phyloP scores from a whole-genome alignment of 306 rosid genomes.

The Argentina anserina region DNA sequence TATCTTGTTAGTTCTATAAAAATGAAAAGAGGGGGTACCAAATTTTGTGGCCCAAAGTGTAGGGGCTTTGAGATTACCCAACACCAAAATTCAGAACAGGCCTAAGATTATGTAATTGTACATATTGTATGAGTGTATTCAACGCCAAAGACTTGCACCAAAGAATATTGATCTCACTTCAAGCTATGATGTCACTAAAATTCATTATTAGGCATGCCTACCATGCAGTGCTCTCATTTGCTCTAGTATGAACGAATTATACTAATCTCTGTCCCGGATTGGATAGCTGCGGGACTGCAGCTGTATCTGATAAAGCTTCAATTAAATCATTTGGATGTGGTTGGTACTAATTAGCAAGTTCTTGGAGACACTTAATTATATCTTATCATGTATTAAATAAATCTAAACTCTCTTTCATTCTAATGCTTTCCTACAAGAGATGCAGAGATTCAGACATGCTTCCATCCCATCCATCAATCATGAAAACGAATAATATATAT shows the following conservation, averaged over 20 bases:
- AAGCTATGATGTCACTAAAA: constrained; percentile 2
- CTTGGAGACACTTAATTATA: neutral
- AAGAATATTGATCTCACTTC: too few species aligned
- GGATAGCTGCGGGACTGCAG: neutral
- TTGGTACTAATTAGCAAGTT: constrained; percentile 1
- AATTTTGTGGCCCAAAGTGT: too few species aligned
- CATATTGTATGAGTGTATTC: too few species aligned
- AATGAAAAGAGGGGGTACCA: too few species aligned
- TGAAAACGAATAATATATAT: neutral
- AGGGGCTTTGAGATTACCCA: too few species aligned
- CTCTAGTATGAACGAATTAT: neutral
- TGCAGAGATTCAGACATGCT: neutral
- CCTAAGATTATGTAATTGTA: too few species aligned
- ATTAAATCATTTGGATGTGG: constrained; percentile 10
- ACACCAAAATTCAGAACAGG: too few species aligned
- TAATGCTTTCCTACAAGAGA: neutral
- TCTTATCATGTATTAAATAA: neutral
- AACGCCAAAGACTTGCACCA: too few species aligned
- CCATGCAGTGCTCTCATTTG: neutral
- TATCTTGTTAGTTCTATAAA: too few species aligned
- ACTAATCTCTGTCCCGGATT: neutral
- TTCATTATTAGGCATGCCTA: constrained; percentile 7
- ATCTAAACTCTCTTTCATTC: neutral
- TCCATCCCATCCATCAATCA: constrained; percentile 12
- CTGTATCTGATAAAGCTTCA: neutral